These are phyloP conservation scores for Blastomyces parvus DNA, from an alignment of 2,329 filamentous ascomycete species.

Conservation along the genomic window DNA sequence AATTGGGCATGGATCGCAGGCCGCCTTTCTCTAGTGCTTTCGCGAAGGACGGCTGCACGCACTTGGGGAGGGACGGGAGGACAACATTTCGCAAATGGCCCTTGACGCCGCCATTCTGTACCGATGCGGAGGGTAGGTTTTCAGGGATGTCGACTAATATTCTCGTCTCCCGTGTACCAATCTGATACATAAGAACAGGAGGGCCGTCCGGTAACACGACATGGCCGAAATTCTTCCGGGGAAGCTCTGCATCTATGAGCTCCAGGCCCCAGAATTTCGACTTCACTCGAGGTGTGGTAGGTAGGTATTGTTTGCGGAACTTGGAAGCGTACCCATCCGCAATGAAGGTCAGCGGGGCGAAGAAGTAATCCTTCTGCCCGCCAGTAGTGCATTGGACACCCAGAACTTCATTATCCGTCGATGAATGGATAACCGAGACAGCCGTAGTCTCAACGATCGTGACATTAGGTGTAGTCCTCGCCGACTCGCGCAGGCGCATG, in stretches of 20 bases:
- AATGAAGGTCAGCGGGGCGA: constrained; percentile 77
- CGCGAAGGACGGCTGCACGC: constrained; percentile 62
- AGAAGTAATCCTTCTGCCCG: constrained; percentile 63
- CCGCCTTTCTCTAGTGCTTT: constrained; percentile 68
- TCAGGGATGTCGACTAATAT: constrained; percentile 81
- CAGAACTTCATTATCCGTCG: constrained; percentile 60
- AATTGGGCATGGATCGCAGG: constrained; percentile 91
- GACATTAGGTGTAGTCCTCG: constrained; percentile 67
- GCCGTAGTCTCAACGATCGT: constrained; percentile 86
- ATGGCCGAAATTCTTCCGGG: constrained; percentile 67
- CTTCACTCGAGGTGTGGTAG: constrained; percentile 56
- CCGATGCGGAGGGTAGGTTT: constrained; percentile 61
- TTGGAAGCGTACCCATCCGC: constrained; percentile 89
- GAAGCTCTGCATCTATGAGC: constrained; percentile 75
- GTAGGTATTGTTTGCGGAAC: constrained; percentile 73
- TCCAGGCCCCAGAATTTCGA: constrained; percentile 93
- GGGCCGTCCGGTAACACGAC: constrained; percentile 71
- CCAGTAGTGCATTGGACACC: constrained; percentile 71
- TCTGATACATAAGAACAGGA: constrained; percentile 90
- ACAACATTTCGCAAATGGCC: constrained; percentile 72
- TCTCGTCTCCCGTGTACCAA: constrained; percentile 87
- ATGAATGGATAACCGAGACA: constrained; percentile 61
- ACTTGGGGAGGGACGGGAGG: constrained; percentile 63
- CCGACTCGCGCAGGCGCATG: constrained; percentile 65
- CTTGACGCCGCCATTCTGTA: constrained; percentile 71